Conservation (phyloP, 2,329 filamentous ascomycete species). For the Aspergillus eucalypticola region DNA sequence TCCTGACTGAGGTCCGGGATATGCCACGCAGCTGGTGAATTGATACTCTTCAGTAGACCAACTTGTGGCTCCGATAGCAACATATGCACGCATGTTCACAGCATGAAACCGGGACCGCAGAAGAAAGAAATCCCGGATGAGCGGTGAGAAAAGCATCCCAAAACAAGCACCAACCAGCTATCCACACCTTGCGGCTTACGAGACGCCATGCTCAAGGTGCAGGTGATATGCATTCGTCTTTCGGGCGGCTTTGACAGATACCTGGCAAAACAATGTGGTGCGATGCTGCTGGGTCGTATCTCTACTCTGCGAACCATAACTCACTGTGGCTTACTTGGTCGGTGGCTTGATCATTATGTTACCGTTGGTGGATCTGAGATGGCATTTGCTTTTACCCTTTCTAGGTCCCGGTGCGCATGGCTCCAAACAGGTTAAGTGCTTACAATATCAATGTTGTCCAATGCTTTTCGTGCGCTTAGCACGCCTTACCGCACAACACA, state of each 20-base stretch:
- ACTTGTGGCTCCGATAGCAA: not conserved
- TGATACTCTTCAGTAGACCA: no score
- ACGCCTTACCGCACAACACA: not conserved
- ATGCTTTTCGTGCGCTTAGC: not conserved
- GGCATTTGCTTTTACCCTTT: not conserved
- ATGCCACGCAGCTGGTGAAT: no score
- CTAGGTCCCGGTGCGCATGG: not conserved
- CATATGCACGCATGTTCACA: not conserved
- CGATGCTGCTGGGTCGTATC: slow-evolving; percentile 2
- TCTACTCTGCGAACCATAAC: not conserved
- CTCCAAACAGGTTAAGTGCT: not conserved
- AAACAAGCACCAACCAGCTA: not conserved
- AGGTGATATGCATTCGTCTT: slow-evolving; percentile 1
- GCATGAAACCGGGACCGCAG: not conserved
- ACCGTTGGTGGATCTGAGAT: slow-evolving; percentile 1
- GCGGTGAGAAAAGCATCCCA: slow-evolving; percentile 5
- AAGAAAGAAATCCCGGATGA: slow-evolving; percentile 2
- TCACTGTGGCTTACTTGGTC: not conserved
- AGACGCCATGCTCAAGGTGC: slow-evolving; percentile 4
- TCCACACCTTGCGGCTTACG: not conserved
- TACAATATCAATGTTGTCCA: not conserved
- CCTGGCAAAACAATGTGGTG: not conserved
- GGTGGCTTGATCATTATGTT: slow-evolving; percentile 3
- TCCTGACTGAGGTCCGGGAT: not conserved
- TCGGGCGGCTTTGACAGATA: slow-evolving; percentile 12